Base-by-base conservation (phyloP, 768 basidiomycete genomes). In the Heimioporus sp. region DNA sequence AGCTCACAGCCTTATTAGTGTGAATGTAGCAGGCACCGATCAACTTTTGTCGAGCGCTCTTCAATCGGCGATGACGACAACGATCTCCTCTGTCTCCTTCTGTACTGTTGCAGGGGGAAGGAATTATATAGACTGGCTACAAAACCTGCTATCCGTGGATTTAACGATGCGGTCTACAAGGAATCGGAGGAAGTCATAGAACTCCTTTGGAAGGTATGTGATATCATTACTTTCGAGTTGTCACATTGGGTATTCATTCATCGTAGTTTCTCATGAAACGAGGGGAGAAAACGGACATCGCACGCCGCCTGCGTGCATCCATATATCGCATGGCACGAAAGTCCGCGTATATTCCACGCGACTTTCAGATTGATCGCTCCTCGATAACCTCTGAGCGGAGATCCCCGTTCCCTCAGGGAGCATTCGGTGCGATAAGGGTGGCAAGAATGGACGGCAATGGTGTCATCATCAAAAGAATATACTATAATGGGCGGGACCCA, bases 281-380 rank as follows among this genome's bases (percentile, higher is more conserved):
- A 19, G 37, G 39, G 34, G 10, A 10, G 21, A 20, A 51, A 6
- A 13, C 0, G 6, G 39, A 55, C 6, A 39, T 57, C 5, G 11
- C 2, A 15, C 52, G 36, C 46, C 66, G 52, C 24, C 51, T 65
- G 30, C 58, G 47, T 42, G 54, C 61, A 30, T 47, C 44, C 32
- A 55, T 65, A 24, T 62, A 66, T 12, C 65, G 67, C 32, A 54
- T 69, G 56, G 53, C 67, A 28, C 63, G 65, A 41, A 67, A 67
- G 31, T 67, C 52, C 5, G 57, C 53, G n/a, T 53, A 67, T 41
- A 43, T 67, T 11, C 67, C 63, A 11, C 32, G 2, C 39, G 52
- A 2, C 20, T 17, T 65, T 12, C 43, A 12, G 17, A 67, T 65
- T 16, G 30, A 12, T 43, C 32, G 7, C 21, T 10, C 45, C 12